phyloP scores from a whole-genome alignment of 2,329 filamentous ascomycete genomes.

The Daldinia sp. region DNA sequence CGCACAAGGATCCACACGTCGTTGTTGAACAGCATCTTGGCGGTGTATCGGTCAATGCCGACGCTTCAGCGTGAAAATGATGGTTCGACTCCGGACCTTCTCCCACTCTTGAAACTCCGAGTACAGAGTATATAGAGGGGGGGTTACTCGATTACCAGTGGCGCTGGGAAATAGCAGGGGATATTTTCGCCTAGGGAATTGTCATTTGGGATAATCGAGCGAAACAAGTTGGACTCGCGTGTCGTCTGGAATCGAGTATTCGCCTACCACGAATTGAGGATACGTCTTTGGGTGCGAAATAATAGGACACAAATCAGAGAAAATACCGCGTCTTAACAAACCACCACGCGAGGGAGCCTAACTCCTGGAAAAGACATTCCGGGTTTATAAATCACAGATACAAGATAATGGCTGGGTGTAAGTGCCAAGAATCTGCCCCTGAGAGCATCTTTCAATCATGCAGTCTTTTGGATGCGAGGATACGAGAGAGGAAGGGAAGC shows the following conservation, averaged over 20 bases:
- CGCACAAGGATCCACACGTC: neutral
- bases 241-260: neutral
- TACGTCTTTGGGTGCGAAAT: neutral
- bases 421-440: neutral
- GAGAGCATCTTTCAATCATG: neutral
- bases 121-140: neutral
- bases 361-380: neutral
- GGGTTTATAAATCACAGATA: conserved; percentile 7
- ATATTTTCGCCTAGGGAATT: neutral
- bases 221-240: neutral
- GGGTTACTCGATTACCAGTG: neutral
- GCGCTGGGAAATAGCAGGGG: neutral
- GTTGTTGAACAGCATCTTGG: neutral
- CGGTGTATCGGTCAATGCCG: neutral
- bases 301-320: neutral
- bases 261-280: neutral
- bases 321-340: conserved; percentile 23
- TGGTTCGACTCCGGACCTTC: neutral
- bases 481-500: neutral
- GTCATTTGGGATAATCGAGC: neutral
- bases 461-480: neutral
- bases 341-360: neutral
- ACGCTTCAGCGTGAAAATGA: neutral
- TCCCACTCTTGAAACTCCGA: neutral
- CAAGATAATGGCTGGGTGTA: neutral